A percentile compares a stretch with the other conserved stretches of the same genome.
These are phyloP conservation scores for Cercospora zeina DNA, from an alignment of 2,329 filamentous ascomycete species.

Conservation along the genomic window DNA sequence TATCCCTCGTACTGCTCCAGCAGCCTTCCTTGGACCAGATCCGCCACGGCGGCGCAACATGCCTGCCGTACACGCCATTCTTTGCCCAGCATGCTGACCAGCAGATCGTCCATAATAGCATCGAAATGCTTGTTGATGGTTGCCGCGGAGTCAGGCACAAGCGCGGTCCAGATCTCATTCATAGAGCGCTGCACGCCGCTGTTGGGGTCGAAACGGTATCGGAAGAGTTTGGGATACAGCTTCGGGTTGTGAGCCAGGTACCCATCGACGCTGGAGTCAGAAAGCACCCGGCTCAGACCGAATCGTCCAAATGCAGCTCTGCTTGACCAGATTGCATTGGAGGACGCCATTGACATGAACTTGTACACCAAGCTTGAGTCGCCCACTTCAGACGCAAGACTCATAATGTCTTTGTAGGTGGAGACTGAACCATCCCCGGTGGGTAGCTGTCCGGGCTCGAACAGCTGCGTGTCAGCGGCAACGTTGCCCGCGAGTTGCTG, in stretches of 20 bases:
- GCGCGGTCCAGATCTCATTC: conserved; percentile 94
- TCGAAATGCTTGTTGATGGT: conserved; percentile 83
- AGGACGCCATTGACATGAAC: conserved; percentile 96
- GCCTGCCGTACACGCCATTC: conserved; percentile 95
- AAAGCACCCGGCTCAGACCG: conserved; percentile 86
- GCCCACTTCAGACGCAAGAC: conserved; percentile 89
- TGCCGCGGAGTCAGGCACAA: conserved; percentile 82
- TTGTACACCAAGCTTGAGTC: conserved; percentile 96
- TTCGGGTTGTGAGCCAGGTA: conserved; percentile 81
- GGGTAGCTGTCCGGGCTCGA: conserved; percentile 84
- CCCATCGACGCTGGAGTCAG: conserved; percentile 70
- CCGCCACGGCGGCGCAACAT: conserved; percentile 84
- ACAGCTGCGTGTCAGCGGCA: conserved; percentile 85
- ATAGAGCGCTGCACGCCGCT: conserved; percentile 89
- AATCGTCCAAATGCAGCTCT: conserved; percentile 93
- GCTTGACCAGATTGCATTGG: conserved; percentile 97
- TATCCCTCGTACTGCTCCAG: conserved; percentile 72
- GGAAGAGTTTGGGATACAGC: conserved; percentile 89
- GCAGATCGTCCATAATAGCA: conserved; percentile 80
- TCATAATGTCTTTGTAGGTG: conserved; percentile 97
- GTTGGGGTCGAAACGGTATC: conserved; percentile 94
- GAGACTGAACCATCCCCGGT: conserved; percentile 90
- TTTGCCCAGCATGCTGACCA: conserved; percentile 80
- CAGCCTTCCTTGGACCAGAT: conserved; percentile 79
- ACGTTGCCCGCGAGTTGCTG: conserved; percentile 73